Evolutionary conservation across 495 filamentous ascomycete species (phyloP), one percentile per base, ranked within the genome.

Genomic region (Tuber calosporum): DNA sequence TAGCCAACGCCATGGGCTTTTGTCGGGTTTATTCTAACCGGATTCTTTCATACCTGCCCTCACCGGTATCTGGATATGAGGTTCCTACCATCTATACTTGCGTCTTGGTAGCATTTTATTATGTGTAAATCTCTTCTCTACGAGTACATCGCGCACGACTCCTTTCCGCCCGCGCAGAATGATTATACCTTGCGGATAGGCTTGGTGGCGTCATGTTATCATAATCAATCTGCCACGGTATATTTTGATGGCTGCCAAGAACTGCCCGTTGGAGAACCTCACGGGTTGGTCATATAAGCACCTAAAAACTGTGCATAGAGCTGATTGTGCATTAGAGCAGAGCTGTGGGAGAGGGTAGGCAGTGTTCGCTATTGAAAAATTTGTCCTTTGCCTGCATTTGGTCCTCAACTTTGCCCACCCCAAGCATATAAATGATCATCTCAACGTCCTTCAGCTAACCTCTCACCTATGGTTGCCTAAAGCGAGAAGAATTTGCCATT

Each of bases 261-360:
- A 88, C 75, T 87, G 88, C 68, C 88, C 88, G 0, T 74, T 90
- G 15, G 86, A 85, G 39, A 73, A 84, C 1, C 80, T 90, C 20
- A 90, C 88, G 0, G 88, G 88, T 17, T 85, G 85, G 72, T 89
- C 88, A 0, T 90, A 90, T 79, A 88, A 90, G 80, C 84, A 85
- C 8, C 83, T 90, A 62, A 90, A 90, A 75, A 87, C 90, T 30
- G 84, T 90, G 72, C 88, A 90, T 78, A 85, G 83, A 84, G n/a
- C n/a, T n/a, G n/a, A n/a, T n/a, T n/a, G n/a, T n/a, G n/a, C n/a
- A n/a, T n/a, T n/a, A n/a, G n/a, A n/a, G n/a, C n/a, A n/a, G n/a
- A n/a, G 43, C 83, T 86, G 40, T 87, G 20, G 86, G 86, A 66
- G 87, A 86, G 71, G 68, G 85, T 11, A 74, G 86, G 74, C 86